phyloP scores from a whole-genome alignment of 2,329 filamentous ascomycete species.

The Botrytis paeoniae region DNA sequence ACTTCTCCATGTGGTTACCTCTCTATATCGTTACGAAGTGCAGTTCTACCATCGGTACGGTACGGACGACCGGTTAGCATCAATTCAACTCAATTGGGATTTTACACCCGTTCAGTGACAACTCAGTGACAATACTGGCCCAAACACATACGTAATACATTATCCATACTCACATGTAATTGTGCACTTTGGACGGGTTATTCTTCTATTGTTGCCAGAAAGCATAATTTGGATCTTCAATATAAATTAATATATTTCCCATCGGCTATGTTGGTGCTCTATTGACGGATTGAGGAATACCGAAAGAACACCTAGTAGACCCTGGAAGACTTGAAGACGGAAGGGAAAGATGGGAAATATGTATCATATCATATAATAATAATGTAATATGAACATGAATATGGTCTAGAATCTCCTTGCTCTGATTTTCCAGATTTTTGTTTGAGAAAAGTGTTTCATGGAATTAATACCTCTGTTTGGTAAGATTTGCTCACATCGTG shows the following conservation, averaged over 20 bases:
- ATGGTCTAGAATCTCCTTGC: background rate
- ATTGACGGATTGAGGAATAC: constrained; percentile 4
- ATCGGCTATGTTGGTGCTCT: constrained; percentile 8
- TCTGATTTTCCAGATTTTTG: background rate
- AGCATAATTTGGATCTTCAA: constrained; percentile 1
- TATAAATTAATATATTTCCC: constrained; percentile 3
- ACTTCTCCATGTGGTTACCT: background rate
- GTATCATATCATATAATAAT: background rate
- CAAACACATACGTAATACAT: constrained; percentile 3
- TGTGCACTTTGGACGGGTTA: background rate
- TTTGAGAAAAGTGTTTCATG: background rate
- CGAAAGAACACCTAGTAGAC: background rate
- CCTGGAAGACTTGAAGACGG: background rate
- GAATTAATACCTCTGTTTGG: background rate
- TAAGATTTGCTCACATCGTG: background rate
- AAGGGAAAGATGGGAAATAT: background rate
- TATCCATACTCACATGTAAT: background rate
- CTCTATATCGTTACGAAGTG: background rate
- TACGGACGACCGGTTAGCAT: background rate
- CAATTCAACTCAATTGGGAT: constrained; percentile 5
- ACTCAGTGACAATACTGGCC: background rate
- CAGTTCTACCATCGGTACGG: background rate
- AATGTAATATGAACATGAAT: background rate
- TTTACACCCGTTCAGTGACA: background rate
- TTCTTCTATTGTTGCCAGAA: background rate